These are phyloP conservation scores for Bidens hawaiensis DNA, from an alignment of 140 eudicot genomes.

Conservation along the genomic window DNA sequence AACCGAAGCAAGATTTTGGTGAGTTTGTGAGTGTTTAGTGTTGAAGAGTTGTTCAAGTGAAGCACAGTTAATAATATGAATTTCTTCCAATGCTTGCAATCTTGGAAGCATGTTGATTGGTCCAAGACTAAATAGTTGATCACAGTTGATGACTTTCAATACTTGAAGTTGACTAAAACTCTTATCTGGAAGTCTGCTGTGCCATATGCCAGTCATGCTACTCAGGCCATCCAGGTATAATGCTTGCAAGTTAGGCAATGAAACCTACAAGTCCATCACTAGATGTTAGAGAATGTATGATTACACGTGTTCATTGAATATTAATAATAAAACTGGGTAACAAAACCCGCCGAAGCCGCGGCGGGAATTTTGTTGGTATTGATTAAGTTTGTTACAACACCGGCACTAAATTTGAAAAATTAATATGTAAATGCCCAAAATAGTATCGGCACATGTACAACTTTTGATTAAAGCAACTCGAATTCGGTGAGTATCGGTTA, in stretches of 20 bases:
- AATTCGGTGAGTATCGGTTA: no score
- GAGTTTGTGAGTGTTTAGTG: slow-evolving; percentile 14
- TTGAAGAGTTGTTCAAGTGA: slow-evolving; percentile 35
- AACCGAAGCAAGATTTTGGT: slow-evolving; percentile 21
- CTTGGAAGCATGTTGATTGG: slow-evolving; percentile 27
- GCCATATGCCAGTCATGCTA: slow-evolving; percentile 37
- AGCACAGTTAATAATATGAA: slow-evolving; percentile 28
- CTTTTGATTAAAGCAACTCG: no score
- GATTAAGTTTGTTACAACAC: no score
- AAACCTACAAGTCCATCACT: slow-evolving; percentile 24
- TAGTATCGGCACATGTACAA: no score
- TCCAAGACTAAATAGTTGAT: slow-evolving; percentile 29
- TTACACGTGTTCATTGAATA: not conserved
- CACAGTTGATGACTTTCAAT: slow-evolving; percentile 30
- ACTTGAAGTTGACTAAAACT: slow-evolving; percentile 29
- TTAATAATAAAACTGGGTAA: no score
- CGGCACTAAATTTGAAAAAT: no score
- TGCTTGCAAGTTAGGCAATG: slow-evolving; percentile 36
- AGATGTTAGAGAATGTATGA: not conserved
- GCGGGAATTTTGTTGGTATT: no score
- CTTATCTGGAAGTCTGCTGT: slow-evolving; percentile 29
- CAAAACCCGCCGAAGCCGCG: no score
- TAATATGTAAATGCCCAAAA: no score
- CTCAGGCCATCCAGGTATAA: slow-evolving; percentile 26
- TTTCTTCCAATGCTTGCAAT: slow-evolving; percentile 25